phyloP scores from a whole-genome alignment of 1,284 basidiomycete species.

The Rhodotorula sp. region DNA sequence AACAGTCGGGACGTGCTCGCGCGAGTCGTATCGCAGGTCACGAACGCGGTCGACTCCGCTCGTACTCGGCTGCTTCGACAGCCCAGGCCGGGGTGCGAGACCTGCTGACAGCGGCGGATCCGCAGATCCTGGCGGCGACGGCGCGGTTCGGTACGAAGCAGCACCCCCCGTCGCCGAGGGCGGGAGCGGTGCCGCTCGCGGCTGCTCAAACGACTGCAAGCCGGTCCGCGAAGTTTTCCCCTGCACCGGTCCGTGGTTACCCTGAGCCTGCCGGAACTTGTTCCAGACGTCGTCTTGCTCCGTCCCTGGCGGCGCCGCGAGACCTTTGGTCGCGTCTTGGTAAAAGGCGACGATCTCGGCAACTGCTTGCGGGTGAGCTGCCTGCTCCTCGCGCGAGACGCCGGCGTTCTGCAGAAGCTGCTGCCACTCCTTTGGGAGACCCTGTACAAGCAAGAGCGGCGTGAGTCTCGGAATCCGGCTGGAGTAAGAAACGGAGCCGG shows the following conservation, averaged over 20 bases:
- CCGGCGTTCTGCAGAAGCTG: slow-evolving; percentile 94
- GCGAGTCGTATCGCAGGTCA: slow-evolving; percentile 12
- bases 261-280: slow-evolving; percentile 58
- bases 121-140: slow-evolving; percentile 21
- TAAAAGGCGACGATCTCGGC: slow-evolving; percentile 99
- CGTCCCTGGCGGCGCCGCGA: slow-evolving; percentile 39
- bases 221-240: slow-evolving; percentile 1
- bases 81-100: slow-evolving; percentile 10
- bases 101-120: slow-evolving; percentile 23
- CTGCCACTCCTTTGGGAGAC: slow-evolving; percentile 98
- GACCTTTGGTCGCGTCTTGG: slow-evolving; percentile 58
- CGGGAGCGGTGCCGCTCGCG: slow-evolving; percentile 39
- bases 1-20: slow-evolving; percentile 17
- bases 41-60: slow-evolving; percentile 20
- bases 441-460: slow-evolving; percentile 47
- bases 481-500: too few relatives aligned
- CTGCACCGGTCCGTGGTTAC: neutral
- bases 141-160: slow-evolving; percentile 32
- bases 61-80: slow-evolving; percentile 11
- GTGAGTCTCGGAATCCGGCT: too few relatives aligned
- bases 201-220: slow-evolving; percentile 33
- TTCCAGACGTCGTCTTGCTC: slow-evolving; percentile 68
- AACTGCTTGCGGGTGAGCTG: slow-evolving; percentile 96
- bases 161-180: slow-evolving; percentile 22
- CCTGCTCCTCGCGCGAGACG: slow-evolving; percentile 91